Conservation (phyloP, 2,329 filamentous ascomycete species). For the Hypoxylon sp. region DNA sequence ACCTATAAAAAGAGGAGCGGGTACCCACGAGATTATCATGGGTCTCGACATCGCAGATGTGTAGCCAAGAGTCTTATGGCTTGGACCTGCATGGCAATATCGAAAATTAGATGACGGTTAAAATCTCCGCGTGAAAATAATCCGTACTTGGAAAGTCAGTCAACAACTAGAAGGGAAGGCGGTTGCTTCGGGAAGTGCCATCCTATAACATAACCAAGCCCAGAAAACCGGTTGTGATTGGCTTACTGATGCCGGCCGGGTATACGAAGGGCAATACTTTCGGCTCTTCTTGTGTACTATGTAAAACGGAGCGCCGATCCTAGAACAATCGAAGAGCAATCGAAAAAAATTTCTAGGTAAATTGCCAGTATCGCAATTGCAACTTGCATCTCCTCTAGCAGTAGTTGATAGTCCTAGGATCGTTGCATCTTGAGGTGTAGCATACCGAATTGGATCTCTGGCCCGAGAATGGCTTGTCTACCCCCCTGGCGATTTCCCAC, state of each 20-base stretch:
- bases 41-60: conserved; percentile 3
- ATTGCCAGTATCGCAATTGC: conserved; percentile 9
- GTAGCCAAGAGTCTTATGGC: conserved; percentile 19
- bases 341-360: not conserved
- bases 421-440: conserved; percentile 25
- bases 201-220: conserved; percentile 21
- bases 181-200: conserved; percentile 18
- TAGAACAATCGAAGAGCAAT: not conserved
- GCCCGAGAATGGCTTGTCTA: conserved; percentile 23
- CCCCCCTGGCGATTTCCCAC: conserved; percentile 24
- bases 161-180: conserved; percentile 32
- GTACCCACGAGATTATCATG: conserved; percentile 13
- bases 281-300: conserved; percentile 26
- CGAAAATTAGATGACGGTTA: conserved; percentile 4
- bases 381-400: conserved; percentile 11
- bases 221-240: conserved; percentile 19
- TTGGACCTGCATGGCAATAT: conserved; percentile 33
- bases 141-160: conserved; percentile 13
- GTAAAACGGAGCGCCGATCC: conserved; percentile 13
- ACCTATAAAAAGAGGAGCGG: conserved; percentile 23
- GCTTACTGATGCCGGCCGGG: conserved; percentile 10
- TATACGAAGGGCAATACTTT: conserved; percentile 19
- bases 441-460: conserved; percentile 28
- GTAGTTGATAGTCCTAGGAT: conserved; percentile 21
- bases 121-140: conserved; percentile 6